Evolutionary conservation across 176 grass and related monocot genomes (phyloP).

Genomic region (Avena atlantica): DNA sequence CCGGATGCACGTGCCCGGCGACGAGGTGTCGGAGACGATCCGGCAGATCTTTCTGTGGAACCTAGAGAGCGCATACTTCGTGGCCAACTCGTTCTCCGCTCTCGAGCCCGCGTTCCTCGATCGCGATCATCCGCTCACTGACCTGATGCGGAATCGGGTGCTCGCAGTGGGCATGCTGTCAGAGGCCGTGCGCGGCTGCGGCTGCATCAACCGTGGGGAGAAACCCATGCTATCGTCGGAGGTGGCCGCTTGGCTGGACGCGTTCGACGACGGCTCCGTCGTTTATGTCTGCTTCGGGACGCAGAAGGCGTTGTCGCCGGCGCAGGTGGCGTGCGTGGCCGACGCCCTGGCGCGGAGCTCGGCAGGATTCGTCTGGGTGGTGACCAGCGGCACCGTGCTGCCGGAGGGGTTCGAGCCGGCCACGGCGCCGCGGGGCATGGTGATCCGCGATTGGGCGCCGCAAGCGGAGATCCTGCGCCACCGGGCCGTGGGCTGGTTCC

Average conservation of each 20-base stretch:
- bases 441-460: slow-evolving; percentile 58
- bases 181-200: neutral
- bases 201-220: slow-evolving; percentile 28
- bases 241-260: slow-evolving; percentile 58
- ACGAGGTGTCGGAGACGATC: slow-evolving; percentile 54
- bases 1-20: slow-evolving; percentile 4
- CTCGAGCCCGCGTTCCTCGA: slow-evolving; percentile 57
- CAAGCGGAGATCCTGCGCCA: slow-evolving; percentile 62
- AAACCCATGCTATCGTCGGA: neutral
- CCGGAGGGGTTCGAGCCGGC: slow-evolving; percentile 48
- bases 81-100: slow-evolving; percentile 53
- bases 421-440: slow-evolving; percentile 36
- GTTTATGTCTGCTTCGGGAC: slow-evolving; percentile 72
- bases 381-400: slow-evolving; percentile 9
- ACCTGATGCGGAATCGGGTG: slow-evolving; percentile 49
- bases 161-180: slow-evolving; percentile 61
- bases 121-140: slow-evolving; percentile 32
- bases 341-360: slow-evolving; percentile 50
- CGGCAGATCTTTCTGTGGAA: slow-evolving; percentile 65
- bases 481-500: slow-evolving; percentile 57
- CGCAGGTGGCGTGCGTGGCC: slow-evolving; percentile 47
- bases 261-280: slow-evolving; percentile 47
- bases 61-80: slow-evolving; percentile 47
- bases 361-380: slow-evolving; percentile 59
- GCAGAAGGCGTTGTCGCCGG: slow-evolving; percentile 34